Conservation (phyloP, 2,329 filamentous ascomycete species). For the Daldinia sp. region DNA sequence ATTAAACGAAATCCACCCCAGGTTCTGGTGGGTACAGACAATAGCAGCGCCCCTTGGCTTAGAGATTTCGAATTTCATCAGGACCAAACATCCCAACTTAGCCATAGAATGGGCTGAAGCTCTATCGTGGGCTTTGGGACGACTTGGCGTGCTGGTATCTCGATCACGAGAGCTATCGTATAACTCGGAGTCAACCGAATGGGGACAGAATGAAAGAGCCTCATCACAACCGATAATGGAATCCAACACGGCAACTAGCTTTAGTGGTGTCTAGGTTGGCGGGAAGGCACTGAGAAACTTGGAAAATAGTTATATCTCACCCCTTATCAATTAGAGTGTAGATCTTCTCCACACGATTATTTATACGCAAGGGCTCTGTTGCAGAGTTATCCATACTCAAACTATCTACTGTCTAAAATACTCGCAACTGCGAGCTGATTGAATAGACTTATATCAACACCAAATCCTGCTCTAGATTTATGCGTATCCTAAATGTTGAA, state of each 20-base stretch:
- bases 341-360: not conserved
- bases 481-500: not conserved
- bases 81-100: constrained; percentile 22
- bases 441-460: no score
- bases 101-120: constrained; percentile 41
- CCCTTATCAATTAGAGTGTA: not conserved
- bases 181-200: not conserved
- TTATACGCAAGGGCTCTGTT: no score
- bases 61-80: constrained; percentile 43
- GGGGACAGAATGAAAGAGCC: not conserved
- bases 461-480: no score
- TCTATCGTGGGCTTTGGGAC: constrained; percentile 41
- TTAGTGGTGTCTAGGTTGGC: no score
- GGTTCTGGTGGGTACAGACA: constrained; percentile 40
- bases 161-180: constrained; percentile 14
- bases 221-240: not conserved
- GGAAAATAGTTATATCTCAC: no score
- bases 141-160: constrained; percentile 31
- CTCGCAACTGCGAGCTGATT: not conserved
- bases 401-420: not conserved
- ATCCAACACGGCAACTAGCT: no score
- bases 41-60: constrained; percentile 38
- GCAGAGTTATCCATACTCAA: not conserved
- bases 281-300: no score
- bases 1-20: constrained; percentile 39